Base-by-base conservation (phyloP, 2,329 filamentous ascomycete species). In the Rhynchosporium graminicola region DNA sequence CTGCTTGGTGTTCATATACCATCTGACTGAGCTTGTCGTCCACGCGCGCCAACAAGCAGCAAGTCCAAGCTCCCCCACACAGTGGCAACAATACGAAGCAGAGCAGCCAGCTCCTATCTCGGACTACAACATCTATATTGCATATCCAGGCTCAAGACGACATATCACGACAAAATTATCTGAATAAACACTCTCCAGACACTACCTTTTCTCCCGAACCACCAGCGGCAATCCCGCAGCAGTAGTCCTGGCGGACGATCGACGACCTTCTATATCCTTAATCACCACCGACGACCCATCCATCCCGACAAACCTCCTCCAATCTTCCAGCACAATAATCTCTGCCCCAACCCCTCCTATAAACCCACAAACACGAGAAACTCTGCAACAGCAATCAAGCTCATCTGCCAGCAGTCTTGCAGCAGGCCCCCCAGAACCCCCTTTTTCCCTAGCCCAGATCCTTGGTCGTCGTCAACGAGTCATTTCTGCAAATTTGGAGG, bases 161-260 rank as follows among this genome's bases (percentile, higher is more conserved):
- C 46, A 50, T 15, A 58, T 50, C n/a, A 59, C 45, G 45, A 59
- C 57, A 36, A 43, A 10, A 33, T 48, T 65, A 61, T 64, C 68
- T 63, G 62, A 56, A 38, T 59, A 45, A 57, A 50, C 15, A 51
- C 45, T 46, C 57, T 62, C 40, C 57, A 61, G 64, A 64, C 57
- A 63, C 63, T 26, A 42, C 46, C 60, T 57, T 56, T 60, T 57
- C 57, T 56, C 59, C 47, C 61, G 33, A 47, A 33, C 29, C 55
- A 63, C 63, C 70, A 73, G 77, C 76, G 77, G 80, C 77, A 74
- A 65, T 78, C 78, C 82, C 80, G 78, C 79, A 78, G 77, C 72
- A 77, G 79, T 86, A 86, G 87, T 86, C 83, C 88, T 91, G 88
- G 88, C 88, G 83, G 83, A 89, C 85, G 83, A 86, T 80, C 80